A percentile compares a stretch with the other conserved stretches of the same genome.
phyloP scores from a whole-genome alignment of 169 alveolate species.

The Perkinsus olseni region DNA sequence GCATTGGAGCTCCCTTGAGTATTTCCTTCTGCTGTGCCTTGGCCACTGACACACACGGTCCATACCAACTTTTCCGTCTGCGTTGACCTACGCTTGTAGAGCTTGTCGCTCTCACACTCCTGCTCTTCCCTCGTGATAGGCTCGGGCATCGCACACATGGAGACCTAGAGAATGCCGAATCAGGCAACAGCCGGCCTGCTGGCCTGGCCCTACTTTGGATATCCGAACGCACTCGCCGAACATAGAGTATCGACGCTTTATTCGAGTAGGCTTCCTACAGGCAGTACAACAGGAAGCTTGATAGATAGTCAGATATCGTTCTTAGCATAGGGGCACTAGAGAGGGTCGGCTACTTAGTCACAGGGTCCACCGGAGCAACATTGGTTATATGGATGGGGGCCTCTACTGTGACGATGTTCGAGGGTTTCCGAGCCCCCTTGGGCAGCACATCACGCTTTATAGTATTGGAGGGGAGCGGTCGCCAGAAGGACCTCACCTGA shows the following conservation, averaged over 20 bases:
- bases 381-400: constrained; percentile 7
- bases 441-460: not conserved
- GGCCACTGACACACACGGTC: not conserved
- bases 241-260: not conserved
- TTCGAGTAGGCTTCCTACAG: not conserved
- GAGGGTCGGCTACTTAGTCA: not conserved
- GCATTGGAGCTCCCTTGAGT: not conserved
- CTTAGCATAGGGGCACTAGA: not conserved
- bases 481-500: not conserved
- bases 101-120: not conserved
- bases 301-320: too few relatives aligned
- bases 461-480: not conserved
- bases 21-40: not conserved
- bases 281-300: not conserved
- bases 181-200: not conserved
- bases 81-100: not conserved
- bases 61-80: not conserved
- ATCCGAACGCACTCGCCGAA: constrained; percentile 8
- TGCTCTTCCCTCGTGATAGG: not conserved
- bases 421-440: not conserved
- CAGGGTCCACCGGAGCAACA: constrained; percentile 8
- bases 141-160: not conserved
- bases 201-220: not conserved
- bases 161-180: not conserved
- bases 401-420: not conserved